A percentile compares a stretch with the other conserved stretches of the same genome.
Evolutionary conservation across 768 basidiomycete genomes (phyloP).

Genomic region (Pleurotus citrinopileatus): DNA sequence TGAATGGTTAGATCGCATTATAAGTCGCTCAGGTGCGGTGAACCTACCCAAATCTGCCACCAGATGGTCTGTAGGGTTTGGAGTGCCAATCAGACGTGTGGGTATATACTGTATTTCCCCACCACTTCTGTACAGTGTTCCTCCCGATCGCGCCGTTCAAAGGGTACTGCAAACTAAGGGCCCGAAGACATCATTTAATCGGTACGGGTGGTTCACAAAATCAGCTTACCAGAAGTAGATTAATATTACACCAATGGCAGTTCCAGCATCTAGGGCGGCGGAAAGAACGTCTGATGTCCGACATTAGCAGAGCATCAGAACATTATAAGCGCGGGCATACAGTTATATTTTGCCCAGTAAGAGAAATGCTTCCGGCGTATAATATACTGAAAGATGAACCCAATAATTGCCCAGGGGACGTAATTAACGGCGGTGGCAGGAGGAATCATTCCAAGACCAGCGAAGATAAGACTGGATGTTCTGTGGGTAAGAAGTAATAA

Average conservation of each 20-base stretch:
- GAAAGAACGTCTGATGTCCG: constrained; percentile 58
- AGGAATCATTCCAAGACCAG: constrained; percentile 67
- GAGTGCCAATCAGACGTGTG: constrained; percentile 24
- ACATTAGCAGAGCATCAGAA: background rate
- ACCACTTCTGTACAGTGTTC: constrained; percentile 35
- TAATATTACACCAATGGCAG: constrained; percentile 57
- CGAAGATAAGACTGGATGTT: constrained; percentile 56
- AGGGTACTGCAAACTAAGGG: constrained; percentile 41
- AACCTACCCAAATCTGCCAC: constrained; percentile 26
- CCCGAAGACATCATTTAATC: background rate
- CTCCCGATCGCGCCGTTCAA: constrained; percentile 35
- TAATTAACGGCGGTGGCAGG: constrained; percentile 87
- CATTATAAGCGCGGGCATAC: constrained; percentile 31
- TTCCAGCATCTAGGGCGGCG: constrained; percentile 73
- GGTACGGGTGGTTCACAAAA: background rate
- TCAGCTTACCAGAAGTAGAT: constrained; percentile 65
- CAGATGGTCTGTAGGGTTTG: constrained; percentile 15
- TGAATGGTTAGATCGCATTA: background rate
- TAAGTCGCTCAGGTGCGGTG: background rate
- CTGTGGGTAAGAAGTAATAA: constrained; percentile 8
- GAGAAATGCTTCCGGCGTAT: constrained; percentile 63
- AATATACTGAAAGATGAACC: constrained; percentile 78
- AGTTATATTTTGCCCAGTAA: constrained; percentile 81
- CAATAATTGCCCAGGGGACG: constrained; percentile 71
- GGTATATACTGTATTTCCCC: constrained; percentile 34